These are phyloP conservation scores for Spergularia azorica DNA, from an alignment of 179 eudicot genomes.

Conservation along the genomic window DNA sequence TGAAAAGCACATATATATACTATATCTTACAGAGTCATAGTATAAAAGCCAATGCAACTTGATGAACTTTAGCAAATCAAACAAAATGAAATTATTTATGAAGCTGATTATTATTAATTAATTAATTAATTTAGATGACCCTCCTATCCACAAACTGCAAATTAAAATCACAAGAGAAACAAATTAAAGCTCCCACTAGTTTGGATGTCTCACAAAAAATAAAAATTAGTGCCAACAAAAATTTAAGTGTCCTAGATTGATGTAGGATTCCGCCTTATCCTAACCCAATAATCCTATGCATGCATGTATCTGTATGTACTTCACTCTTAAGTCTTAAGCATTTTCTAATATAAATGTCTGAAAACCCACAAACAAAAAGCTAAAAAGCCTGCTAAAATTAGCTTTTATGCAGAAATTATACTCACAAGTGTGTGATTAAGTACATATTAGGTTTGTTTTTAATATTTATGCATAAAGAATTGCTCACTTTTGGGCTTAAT, in stretches of 20 bases:
- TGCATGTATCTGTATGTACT: conserved; percentile 22
- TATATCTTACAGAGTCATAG: too few relatives aligned
- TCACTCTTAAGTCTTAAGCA: conserved; percentile 34
- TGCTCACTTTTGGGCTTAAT: conserved; percentile 21
- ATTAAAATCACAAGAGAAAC: too few relatives aligned
- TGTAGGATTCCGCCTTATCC: conserved; percentile 34
- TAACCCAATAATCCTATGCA: not conserved
- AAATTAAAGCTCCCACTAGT: conserved; percentile 6
- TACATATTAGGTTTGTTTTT: not conserved
- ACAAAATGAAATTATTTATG: too few relatives aligned
- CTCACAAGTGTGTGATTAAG: conserved; percentile 8
- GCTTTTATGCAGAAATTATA: conserved; percentile 4
- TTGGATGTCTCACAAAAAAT: not conserved
- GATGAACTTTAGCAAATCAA: too few relatives aligned
- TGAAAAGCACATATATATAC: too few relatives aligned
- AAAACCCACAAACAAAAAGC: conserved; percentile 17
- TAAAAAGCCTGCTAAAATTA: not conserved
- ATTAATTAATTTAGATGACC: too few relatives aligned
- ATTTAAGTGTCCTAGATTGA: conserved; percentile 24
- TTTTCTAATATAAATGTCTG: conserved; percentile 8
- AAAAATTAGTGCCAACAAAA: too few relatives aligned
- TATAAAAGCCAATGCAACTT: too few relatives aligned
- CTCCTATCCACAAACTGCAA: too few relatives aligned
- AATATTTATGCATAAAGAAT: not conserved
- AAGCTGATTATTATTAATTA: too few relatives aligned